Base-by-base conservation (phyloP, 306 rosid species). In the Vigna hirtella region DNA sequence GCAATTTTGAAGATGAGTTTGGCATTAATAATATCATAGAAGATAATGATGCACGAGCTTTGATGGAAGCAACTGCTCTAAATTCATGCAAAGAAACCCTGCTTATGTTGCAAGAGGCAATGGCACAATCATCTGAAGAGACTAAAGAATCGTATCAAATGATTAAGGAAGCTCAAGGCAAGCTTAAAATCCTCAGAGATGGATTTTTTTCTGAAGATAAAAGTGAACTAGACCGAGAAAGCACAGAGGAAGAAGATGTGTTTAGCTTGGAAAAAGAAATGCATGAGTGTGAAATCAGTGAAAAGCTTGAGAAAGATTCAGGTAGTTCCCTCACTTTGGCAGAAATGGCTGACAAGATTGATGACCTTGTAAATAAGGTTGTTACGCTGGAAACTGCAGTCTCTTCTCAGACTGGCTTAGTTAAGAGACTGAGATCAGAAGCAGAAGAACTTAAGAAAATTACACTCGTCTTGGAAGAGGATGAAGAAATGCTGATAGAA, bases 61-160 rank as follows among this genome's bases (percentile, higher is more conserved):
- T 96, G 64, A 96, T 93, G 94, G 98, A 96, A 3, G 65, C 90
- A 74, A 93, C 94, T 0, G 97, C 98, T 80, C 73, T 93, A 51
- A 91, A 83, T 61, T 86, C 99, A 15, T 96, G 99, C 76, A 82
- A 88, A 80, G 91, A 87, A 61, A 87, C 93, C 9, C 42, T 96
- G 77, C 53, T 51, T 34, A 84, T 79, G 83, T 67, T 96, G 85
- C 93, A 84, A 78, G 87, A 83, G 57, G 82, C 78, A 62, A 91
- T 85, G 7, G 84, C 78, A 38, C 73, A 65, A 77, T 87, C 96
- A 12, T 77, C 83, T 15, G 88, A 88, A 78, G 94, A 93, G 66
- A 88, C 91, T 42, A 84, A 75, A 80, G 81, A 49, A 53, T 90
- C 91, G 86, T 73, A 73, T 24, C 24, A 36, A 48, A 86, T 79